A percentile compares a stretch with the other conserved stretches of the same genome.
Evolutionary conservation across 768 basidiomycete species (phyloP).

Genomic region (Termitomyces sp.): DNA sequence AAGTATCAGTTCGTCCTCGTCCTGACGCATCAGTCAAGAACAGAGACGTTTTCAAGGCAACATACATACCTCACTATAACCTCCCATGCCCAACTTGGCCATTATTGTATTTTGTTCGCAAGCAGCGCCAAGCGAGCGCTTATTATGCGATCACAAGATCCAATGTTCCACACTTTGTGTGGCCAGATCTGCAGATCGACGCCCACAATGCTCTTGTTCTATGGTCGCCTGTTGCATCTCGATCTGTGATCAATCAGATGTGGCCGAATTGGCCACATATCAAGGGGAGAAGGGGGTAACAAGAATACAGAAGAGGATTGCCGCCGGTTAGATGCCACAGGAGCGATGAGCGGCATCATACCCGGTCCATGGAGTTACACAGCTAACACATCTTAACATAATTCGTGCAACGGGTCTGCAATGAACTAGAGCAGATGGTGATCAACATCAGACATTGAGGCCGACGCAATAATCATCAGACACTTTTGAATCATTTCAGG

Average conservation of each 20-base stretch:
- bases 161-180: slow-evolving; percentile 1
- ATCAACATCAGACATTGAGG: background rate
- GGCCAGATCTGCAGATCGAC: slow-evolving; percentile 9
- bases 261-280: background rate
- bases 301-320: background rate
- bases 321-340: background rate
- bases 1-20: background rate
- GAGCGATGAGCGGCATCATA: background rate
- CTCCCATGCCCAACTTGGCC: background rate
- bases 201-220: slow-evolving; percentile 10
- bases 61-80: background rate
- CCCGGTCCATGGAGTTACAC: background rate
- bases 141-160: slow-evolving; percentile 9
- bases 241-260: slow-evolving; percentile 7
- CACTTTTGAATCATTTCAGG: background rate
- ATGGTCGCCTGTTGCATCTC: background rate
- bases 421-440: background rate
- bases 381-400: background rate
- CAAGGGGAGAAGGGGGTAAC: background rate
- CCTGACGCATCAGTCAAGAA: background rate
- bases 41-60: background rate
- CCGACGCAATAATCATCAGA: background rate
- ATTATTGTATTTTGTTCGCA: slow-evolving; percentile 9
- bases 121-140: slow-evolving; percentile 4
- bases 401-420: background rate